phyloP scores from a whole-genome alignment of 306 rosid genomes.

The Lagenaria siceraria region DNA sequence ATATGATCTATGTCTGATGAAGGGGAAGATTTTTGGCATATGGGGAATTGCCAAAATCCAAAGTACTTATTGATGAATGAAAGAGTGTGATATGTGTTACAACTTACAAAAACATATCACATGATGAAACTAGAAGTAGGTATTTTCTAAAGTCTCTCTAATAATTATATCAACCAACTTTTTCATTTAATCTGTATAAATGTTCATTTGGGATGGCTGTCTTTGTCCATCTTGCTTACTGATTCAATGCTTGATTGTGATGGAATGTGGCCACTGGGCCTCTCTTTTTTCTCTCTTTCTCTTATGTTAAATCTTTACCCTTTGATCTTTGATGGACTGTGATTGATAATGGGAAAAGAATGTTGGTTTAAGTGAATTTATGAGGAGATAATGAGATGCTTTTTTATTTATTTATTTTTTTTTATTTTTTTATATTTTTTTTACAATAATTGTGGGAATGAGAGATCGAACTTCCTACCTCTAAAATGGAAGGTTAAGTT shows the following conservation, averaged over 20 bases:
- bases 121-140: neutral
- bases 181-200: neutral
- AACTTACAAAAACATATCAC: neutral
- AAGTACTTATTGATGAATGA: neutral
- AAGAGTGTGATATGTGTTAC: neutral
- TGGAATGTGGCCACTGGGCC: slow-evolving; percentile 20
- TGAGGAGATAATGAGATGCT: slow-evolving; percentile 2
- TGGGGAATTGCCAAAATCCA: neutral
- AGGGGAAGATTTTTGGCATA: neutral
- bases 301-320: neutral
- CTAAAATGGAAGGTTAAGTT: too few species aligned
- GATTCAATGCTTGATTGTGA: slow-evolving; percentile 17
- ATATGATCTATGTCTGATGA: slow-evolving; percentile 1
- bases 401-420: too few species aligned
- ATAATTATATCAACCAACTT: slow-evolving; percentile 16
- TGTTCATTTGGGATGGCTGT: slow-evolving; percentile 9
- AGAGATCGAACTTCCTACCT: too few species aligned
- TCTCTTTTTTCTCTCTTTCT: neutral
- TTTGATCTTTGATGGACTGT: slow-evolving; percentile 1
- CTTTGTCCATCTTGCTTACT: neutral
- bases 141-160: neutral
- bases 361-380: neutral
- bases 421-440: too few species aligned
- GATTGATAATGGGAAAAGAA: neutral
- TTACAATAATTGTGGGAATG: too few species aligned